Conservation (phyloP, 2,329 filamentous ascomycete genomes). For the Metarhizium robertsii region DNA sequence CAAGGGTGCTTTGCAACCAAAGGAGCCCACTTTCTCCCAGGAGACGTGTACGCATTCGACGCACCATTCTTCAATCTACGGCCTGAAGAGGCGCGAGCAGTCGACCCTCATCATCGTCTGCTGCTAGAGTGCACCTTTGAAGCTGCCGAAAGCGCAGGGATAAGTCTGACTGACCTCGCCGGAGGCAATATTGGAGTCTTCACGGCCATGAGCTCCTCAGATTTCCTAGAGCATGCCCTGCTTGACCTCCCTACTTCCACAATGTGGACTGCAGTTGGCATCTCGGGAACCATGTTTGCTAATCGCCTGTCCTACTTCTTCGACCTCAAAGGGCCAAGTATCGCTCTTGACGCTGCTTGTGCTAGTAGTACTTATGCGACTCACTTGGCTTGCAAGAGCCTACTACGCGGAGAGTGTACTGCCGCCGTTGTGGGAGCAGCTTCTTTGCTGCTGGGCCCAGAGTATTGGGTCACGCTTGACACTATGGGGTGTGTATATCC, state of each 20-base stretch:
- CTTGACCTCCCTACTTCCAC: slow-evolving; percentile 1
- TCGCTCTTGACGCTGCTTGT: slow-evolving; percentile 30
- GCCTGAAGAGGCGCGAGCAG: slow-evolving; percentile 29
- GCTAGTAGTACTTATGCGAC: slow-evolving; percentile 25
- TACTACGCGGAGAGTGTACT: slow-evolving; percentile 6
- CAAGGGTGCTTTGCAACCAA: slow-evolving; percentile 13
- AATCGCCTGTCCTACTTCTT: slow-evolving; percentile 13
- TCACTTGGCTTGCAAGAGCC: slow-evolving; percentile 15
- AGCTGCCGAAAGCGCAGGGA: slow-evolving; percentile 36
- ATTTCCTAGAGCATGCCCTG: neutral
- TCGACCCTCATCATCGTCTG: slow-evolving; percentile 38
- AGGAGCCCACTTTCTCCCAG: slow-evolving; percentile 24
- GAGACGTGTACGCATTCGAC: slow-evolving; percentile 33
- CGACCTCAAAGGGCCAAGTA: slow-evolving; percentile 11
- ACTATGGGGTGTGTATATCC: slow-evolving; percentile 1
- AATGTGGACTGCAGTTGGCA: slow-evolving; percentile 5
- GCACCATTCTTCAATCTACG: slow-evolving; percentile 37
- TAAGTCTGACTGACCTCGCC: slow-evolving; percentile 32
- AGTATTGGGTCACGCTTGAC: slow-evolving; percentile 8
- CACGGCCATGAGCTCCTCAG: slow-evolving; percentile 3
- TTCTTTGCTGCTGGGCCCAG: slow-evolving; percentile 10
- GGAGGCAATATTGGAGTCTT: slow-evolving; percentile 36
- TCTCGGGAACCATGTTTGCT: slow-evolving; percentile 7
- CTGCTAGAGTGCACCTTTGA: slow-evolving; percentile 39
- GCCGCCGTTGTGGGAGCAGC: slow-evolving; percentile 8